phyloP scores from a whole-genome alignment of 129 eudicot species.

The Saposhnikovia divaricata region DNA sequence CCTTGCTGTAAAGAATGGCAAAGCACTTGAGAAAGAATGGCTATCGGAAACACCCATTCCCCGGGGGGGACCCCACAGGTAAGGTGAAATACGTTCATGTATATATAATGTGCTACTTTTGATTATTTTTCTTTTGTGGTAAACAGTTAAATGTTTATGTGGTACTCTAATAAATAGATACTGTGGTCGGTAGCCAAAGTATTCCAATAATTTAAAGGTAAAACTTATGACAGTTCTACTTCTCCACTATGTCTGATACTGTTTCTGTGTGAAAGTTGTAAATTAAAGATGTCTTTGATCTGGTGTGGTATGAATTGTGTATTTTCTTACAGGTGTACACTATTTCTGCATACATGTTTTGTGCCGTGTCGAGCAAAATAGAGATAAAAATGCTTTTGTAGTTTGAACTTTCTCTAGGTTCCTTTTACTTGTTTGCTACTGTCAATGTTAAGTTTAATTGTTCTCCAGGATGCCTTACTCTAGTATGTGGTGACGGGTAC shows the following conservation, averaged over 20 bases:
- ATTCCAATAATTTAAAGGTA: not conserved
- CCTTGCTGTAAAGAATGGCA: slow-evolving; percentile 85
- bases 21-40: slow-evolving; percentile 83
- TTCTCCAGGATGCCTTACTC: not conserved
- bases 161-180: not conserved
- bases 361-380: not conserved
- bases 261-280: not conserved
- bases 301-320: not conserved
- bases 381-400: not conserved
- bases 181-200: not conserved
- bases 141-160: not conserved
- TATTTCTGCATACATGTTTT: not conserved
- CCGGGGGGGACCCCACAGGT: slow-evolving; percentile 99
- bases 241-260: not conserved
- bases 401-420: not conserved
- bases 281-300: not conserved
- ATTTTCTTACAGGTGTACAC: not conserved
- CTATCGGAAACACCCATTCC: slow-evolving; percentile 78
- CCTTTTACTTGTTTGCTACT: not conserved
- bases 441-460: not conserved
- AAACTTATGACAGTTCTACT: not conserved
- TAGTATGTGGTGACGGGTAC: not conserved
- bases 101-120: not conserved
- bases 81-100: not conserved
- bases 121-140: not conserved